Evolutionary conservation across 768 basidiomycete species (phyloP).

Genomic region (Boletus speciosus): DNA sequence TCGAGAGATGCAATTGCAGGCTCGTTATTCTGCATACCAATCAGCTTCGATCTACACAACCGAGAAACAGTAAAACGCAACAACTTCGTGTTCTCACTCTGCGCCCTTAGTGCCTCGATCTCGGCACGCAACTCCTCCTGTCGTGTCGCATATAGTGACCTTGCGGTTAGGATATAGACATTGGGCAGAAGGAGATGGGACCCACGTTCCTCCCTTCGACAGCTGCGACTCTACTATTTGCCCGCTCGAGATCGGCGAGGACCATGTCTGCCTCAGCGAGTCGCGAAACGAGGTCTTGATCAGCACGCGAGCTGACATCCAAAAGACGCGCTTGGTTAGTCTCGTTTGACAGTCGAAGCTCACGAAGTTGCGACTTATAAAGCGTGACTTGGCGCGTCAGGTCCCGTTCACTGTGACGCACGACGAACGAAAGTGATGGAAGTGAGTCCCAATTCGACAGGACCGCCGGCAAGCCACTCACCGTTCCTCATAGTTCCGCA

Average conservation of each 20-base stretch:
- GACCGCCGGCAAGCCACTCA: conserved; percentile 31
- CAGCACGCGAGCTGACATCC: conserved; percentile 88
- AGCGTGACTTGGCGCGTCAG: conserved; percentile 88
- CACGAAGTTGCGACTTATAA: conserved; percentile 83
- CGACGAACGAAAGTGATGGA: background rate
- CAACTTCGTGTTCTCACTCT: conserved; percentile 67
- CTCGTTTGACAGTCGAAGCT: conserved; percentile 88
- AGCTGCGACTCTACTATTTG: conserved; percentile 89
- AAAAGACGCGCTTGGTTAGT: conserved; percentile 89
- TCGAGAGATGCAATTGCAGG: conserved; percentile 69
- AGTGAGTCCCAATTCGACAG: background rate
- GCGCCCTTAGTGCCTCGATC: conserved; percentile 85
- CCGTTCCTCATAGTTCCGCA: conserved; percentile 96
- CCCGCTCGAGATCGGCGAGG: conserved; percentile 88
- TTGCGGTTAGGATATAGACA: background rate
- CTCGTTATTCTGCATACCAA: conserved; percentile 12
- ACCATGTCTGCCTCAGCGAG: conserved; percentile 94
- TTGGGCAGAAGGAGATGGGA: background rate
- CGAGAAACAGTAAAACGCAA: conserved; percentile 32
- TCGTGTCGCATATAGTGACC: background rate
- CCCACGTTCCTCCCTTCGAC: conserved; percentile 91
- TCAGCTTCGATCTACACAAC: background rate
- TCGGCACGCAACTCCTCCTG: conserved; percentile 95
- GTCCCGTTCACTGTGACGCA: conserved; percentile 73
- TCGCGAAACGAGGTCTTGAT: conserved; percentile 88